Base-by-base conservation (phyloP, 176 grass and related monocot species). In the Oryza rufipogon region DNA sequence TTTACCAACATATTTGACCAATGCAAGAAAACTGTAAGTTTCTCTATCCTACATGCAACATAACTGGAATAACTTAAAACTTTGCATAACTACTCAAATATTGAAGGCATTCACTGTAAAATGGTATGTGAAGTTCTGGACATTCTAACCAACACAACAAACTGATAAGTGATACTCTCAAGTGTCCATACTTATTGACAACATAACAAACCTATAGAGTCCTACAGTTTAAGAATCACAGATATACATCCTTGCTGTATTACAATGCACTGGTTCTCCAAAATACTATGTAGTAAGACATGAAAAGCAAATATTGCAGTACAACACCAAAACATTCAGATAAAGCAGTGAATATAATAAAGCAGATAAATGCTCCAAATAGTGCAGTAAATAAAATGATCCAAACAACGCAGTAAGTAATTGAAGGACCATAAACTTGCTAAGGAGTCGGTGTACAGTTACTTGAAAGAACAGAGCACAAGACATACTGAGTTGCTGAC, bases 401-500 rank as follows among this genome's bases (percentile, higher is more conserved):
- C 15, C 12, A 56, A 70, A 9, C 8, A 69, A 7, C 2, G 9
- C 3, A 42, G 15, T 66, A 45, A 60, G 41, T 67, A 66, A 74
- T 36, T 0, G 1, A 66, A 39, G 38, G 46, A 58, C 19, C 52
- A 86, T 28, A 44, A 85, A 20, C 2, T 6, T 49, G 30, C 25
- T 16, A 70, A 64, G 28, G 4, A 36, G 9, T 58, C 19, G n/a
- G 3, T 36, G 14, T 67, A 33, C 73, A 76, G 30, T 56, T 65
- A 16, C 38, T 48, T 75, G 17, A 48, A 39, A 41, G 60, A 44
- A 17, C 33, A 70, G 52, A 56, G 52, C 15, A 64, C 28, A 9
- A 14, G 48, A 71, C 25, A 64, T 63, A 3, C 49, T 52, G 49
- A 52, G 49, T 52, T 52, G 71, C 44, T 69, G 75, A 71, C 75